Conservation (phyloP, 495 filamentous ascomycete genomes). For the Penicillium verhagenii region DNA sequence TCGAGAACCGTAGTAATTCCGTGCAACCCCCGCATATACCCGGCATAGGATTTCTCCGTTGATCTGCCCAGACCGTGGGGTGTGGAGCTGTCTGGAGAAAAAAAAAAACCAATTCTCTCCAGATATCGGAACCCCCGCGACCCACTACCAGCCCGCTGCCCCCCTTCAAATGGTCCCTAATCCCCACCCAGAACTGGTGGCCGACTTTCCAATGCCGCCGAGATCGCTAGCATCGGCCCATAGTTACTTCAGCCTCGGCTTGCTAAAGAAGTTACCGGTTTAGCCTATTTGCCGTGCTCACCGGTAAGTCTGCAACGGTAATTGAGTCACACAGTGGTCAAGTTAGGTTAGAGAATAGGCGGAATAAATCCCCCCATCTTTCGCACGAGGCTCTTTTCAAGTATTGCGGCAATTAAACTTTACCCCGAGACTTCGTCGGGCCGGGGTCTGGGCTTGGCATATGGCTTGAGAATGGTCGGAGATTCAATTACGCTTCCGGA, state of each 20-base stretch:
- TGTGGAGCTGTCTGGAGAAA: constrained; percentile 8
- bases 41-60: constrained; percentile 1
- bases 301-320: not conserved
- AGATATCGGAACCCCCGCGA: not conserved
- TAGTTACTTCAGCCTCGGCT: constrained; percentile 4
- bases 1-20: not conserved
- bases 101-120: not conserved
- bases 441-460: constrained; percentile 17
- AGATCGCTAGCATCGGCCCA: not conserved
- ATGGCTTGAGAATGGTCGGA: constrained; percentile 4
- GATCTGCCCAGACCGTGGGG: constrained; percentile 6
- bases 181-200: too few species aligned
- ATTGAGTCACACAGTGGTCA: not conserved
- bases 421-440: constrained; percentile 15
- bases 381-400: constrained; percentile 5
- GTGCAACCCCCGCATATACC: not conserved
- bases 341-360: not conserved
- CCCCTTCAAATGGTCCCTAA: too few species aligned
- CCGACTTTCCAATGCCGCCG: not conserved
- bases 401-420: constrained; percentile 1
- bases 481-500: constrained; percentile 17
- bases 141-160: not conserved
- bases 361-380: not conserved
- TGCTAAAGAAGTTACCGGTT: constrained; percentile 4
- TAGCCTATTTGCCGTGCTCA: constrained; percentile 5